These are phyloP conservation scores for Narthecium ossifragum DNA, from an alignment of 106 monocot species.

Conservation along the genomic window DNA sequence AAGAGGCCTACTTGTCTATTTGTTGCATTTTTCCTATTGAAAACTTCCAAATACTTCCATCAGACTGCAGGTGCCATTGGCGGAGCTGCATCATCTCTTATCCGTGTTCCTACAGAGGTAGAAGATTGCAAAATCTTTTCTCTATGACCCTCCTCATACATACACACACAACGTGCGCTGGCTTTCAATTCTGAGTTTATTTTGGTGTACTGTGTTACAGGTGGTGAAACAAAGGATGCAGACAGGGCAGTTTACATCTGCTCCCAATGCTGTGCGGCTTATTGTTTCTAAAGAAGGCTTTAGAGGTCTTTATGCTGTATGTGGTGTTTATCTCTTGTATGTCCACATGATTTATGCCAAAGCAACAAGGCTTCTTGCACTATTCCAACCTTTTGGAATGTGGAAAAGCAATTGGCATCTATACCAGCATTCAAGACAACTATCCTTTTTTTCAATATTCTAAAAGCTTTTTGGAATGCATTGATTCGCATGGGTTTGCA, in stretches of 20 bases:
- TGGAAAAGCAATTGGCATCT: not conserved
- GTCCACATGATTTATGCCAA: not conserved
- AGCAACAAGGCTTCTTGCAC: too few species aligned
- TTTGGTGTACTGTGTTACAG: too few species aligned
- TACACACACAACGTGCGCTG: too few species aligned
- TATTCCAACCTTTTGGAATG: too few species aligned
- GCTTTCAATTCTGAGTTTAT: too few species aligned
- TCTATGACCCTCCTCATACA: too few species aligned
- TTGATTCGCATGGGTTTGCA: slow-evolving; percentile 23
- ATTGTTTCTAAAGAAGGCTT: slow-evolving; percentile 90
- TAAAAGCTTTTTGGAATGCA: too few species aligned
- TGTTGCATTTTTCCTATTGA: too few species aligned
- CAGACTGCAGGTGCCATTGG: slow-evolving; percentile 93
- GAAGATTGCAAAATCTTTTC: too few species aligned
- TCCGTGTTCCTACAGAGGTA: slow-evolving; percentile 99
- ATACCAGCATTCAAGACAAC: not conserved
- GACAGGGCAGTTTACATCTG: slow-evolving; percentile 84
- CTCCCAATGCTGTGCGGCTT: slow-evolving; percentile 75
- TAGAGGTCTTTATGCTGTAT: slow-evolving; percentile 91
- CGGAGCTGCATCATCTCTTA: slow-evolving; percentile 82
- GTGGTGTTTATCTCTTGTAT: not conserved
- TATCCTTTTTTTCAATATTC: not conserved
- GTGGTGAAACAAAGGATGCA: slow-evolving; percentile 99
- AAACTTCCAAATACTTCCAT: too few species aligned
- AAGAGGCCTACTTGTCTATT: too few species aligned